Evolutionary conservation across 2,329 filamentous ascomycete species (phyloP).

Genomic region (Venturiaceae sp.): DNA sequence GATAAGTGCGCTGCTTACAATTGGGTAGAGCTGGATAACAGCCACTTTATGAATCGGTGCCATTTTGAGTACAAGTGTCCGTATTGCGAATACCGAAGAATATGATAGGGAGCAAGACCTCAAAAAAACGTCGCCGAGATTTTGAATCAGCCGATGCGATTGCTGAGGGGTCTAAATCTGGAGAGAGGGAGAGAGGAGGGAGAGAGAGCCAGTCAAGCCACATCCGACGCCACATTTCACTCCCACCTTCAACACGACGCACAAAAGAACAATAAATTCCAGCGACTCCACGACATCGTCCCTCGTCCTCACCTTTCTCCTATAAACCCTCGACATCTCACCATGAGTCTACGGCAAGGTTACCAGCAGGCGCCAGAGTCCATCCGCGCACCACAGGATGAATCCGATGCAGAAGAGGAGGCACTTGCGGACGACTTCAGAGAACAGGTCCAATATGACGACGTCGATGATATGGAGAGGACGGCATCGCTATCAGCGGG

Average conservation of each 20-base stretch:
- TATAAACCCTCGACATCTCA: background rate
- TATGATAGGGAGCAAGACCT: background rate
- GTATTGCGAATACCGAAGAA: too few relatives aligned
- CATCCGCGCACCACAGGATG: constrained; percentile 48
- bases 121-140: too few relatives aligned
- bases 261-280: background rate
- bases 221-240: background rate
- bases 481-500: constrained; percentile 53
- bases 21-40: constrained; percentile 39
- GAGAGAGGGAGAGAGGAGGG: background rate
- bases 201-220: background rate
- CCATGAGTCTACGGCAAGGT: constrained; percentile 23
- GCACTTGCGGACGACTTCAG: constrained; percentile 90
- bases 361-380: constrained; percentile 26
- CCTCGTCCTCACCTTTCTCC: background rate
- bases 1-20: constrained; percentile 22
- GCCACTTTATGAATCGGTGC: constrained; percentile 36
- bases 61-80: constrained; percentile 21
- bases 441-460: constrained; percentile 87
- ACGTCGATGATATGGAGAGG: constrained; percentile 69
- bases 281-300: background rate
- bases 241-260: background rate
- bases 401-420: constrained; percentile 94
- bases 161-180: too few relatives aligned
- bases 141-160: too few relatives aligned